Evolutionary conservation across 345 rosid species (phyloP).

Genomic region (Trapa bicornis): DNA sequence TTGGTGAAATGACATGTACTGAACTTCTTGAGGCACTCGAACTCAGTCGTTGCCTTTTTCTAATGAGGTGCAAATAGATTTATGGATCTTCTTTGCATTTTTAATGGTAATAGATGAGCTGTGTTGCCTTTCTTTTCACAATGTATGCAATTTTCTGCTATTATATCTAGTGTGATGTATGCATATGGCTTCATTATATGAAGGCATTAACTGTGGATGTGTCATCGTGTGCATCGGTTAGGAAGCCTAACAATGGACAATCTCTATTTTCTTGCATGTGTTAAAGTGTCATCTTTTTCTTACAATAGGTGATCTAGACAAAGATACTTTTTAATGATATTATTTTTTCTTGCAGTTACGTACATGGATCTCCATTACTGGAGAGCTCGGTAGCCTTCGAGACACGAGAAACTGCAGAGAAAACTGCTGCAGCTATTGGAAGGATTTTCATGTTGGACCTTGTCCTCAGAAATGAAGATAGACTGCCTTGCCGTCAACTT

Average conservation of each 20-base stretch:
- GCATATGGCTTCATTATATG: neutral
- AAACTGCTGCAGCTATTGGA: constrained; percentile 77
- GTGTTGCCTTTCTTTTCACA: neutral
- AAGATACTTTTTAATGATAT: neutral
- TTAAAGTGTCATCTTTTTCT: neutral
- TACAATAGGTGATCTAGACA: neutral
- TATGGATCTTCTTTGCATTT: neutral
- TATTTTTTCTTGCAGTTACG: constrained; percentile 45
- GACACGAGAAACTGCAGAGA: constrained; percentile 53
- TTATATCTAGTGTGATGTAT: neutral
- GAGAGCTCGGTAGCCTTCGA: constrained; percentile 77
- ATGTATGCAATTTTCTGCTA: neutral
- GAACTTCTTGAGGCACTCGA: constrained; percentile 98
- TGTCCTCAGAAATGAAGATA: constrained; percentile 90
- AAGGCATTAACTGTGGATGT: neutral
- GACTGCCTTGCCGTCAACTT: constrained; percentile 85
- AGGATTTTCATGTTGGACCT: constrained; percentile 87
- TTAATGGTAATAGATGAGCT: neutral
- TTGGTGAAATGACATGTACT: constrained; percentile 82
- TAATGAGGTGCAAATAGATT: constrained; percentile 62
- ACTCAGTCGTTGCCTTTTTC: constrained; percentile 85
- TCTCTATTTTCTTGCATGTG: neutral
- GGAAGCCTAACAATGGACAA: neutral
- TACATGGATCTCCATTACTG: constrained; percentile 86
- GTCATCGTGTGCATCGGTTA: neutral